Conservation (phyloP, 129 eudicot genomes). For the Chrysanthemum lavandulifolium region DNA sequence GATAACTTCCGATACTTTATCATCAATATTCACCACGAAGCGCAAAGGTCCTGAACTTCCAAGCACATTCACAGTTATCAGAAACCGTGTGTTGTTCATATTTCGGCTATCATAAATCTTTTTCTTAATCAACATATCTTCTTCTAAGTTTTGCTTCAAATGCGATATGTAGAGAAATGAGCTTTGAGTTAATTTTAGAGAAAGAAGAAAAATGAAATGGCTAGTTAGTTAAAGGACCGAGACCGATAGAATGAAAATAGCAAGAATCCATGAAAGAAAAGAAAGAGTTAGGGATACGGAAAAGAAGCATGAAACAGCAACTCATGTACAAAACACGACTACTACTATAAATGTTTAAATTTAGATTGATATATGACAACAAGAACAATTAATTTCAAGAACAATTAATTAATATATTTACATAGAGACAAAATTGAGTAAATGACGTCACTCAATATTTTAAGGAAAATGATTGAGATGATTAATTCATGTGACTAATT, state of each 20-base stretch:
- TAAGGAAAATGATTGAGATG: no score
- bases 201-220: neutral
- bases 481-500: no score
- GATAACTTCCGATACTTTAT: constrained; percentile 44
- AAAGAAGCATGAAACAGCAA: constrained; percentile 27
- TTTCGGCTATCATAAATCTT: neutral
- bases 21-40: constrained; percentile 49
- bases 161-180: neutral
- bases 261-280: constrained; percentile 32
- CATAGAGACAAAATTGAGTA: no score
- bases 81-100: constrained; percentile 30
- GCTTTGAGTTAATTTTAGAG: neutral
- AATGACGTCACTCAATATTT: no score
- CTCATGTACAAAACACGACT: neutral
- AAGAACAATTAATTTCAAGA: no score
- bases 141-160: neutral
- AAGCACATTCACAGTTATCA: constrained; percentile 46
- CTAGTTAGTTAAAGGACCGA: constrained; percentile 24
- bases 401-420: no score
- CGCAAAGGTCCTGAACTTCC: constrained; percentile 65
- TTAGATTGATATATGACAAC: no score
- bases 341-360: no score
- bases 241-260: constrained; percentile 21
- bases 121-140: constrained; percentile 17
- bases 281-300: neutral